Conservation (phyloP, 805 yeast species). For the Debaryomyces tyrocola region DNA sequence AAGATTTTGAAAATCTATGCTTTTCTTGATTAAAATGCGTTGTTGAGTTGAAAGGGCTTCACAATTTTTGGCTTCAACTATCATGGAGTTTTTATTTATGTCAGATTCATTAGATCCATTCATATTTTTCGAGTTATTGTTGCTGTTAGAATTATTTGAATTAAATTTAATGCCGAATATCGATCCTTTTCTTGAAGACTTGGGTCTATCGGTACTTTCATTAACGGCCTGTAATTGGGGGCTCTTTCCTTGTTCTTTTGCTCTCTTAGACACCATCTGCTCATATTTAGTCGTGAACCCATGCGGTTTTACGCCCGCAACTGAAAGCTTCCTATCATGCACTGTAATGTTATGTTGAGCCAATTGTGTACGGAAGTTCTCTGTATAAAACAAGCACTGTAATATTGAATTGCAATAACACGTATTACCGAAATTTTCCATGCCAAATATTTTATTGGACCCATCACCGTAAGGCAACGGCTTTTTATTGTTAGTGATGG, state of each 20-base stretch:
- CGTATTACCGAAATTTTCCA: conserved; percentile 87
- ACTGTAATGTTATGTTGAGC: conserved; percentile 27
- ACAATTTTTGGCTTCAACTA: conserved; percentile 31
- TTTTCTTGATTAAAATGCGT: conserved; percentile 26
- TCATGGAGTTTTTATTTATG: conserved; percentile 10
- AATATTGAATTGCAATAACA: conserved; percentile 93
- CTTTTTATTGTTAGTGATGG: not conserved
- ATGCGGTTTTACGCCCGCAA: conserved; percentile 34
- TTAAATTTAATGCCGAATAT: conserved; percentile 41
- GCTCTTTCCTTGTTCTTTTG: conserved; percentile 27
- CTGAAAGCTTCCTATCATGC: conserved; percentile 31
- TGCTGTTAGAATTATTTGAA: conserved; percentile 10
- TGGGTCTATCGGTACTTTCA: conserved; percentile 18
- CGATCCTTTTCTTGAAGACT: conserved; percentile 33
- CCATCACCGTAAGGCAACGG: conserved; percentile 64
- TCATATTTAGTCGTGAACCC: conserved; percentile 40
- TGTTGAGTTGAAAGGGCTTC: conserved; percentile 35
- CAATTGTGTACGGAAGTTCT: conserved; percentile 54
- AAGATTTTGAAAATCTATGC: conserved; percentile 29
- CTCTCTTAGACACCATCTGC: conserved; percentile 34
- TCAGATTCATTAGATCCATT: conserved; percentile 3
- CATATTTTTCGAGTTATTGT: not conserved
- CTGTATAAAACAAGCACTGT: conserved; percentile 80
- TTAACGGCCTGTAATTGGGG: conserved; percentile 1
- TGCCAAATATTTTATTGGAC: conserved; percentile 67